Evolutionary conservation across 441 rosid species (phyloP).

Genomic region (Eruca vesicaria): DNA sequence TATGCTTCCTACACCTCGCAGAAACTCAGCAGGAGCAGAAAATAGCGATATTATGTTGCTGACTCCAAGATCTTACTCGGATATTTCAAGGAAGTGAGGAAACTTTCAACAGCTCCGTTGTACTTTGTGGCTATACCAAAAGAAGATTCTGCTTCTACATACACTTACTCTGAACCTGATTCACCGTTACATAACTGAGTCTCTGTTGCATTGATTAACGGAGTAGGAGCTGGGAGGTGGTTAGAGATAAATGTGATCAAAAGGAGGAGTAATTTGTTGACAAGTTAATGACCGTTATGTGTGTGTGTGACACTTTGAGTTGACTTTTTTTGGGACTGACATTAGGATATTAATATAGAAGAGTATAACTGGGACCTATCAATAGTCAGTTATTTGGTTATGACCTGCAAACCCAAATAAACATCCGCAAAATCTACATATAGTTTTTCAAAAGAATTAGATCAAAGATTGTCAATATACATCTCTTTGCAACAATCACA

Average conservation of each 20-base stretch:
- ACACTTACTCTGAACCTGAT: slow-evolving; percentile 79
- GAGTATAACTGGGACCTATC: too few species aligned
- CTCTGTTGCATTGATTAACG: background rate
- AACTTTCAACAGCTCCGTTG: slow-evolving; percentile 44
- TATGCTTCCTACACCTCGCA: too few species aligned
- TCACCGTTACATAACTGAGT: too few species aligned
- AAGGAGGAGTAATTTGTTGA: slow-evolving; percentile 9
- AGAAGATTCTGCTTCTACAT: slow-evolving; percentile 75
- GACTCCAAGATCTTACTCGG: slow-evolving; percentile 43
- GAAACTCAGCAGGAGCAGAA: slow-evolving; percentile 47
- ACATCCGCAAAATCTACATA: too few species aligned
- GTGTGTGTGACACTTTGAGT: slow-evolving; percentile 29
- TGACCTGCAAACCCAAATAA: too few species aligned
- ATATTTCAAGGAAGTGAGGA: too few species aligned
- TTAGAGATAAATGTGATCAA: slow-evolving; percentile 11
- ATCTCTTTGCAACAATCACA: too few species aligned
- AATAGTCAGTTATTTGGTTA: too few species aligned
- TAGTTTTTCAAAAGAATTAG: too few species aligned
- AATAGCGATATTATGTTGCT: slow-evolving; percentile 13
- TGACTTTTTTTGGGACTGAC: slow-evolving; percentile 27
- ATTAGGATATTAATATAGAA: slow-evolving; percentile 10
- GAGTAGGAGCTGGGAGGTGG: slow-evolving; percentile 10
- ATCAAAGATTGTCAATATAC: too few species aligned
- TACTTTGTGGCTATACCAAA: slow-evolving; percentile 79
- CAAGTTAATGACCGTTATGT: background rate